Evolutionary conservation across 805 yeast species (phyloP).

Genomic region (Wickerhamomyces bisporus): DNA sequence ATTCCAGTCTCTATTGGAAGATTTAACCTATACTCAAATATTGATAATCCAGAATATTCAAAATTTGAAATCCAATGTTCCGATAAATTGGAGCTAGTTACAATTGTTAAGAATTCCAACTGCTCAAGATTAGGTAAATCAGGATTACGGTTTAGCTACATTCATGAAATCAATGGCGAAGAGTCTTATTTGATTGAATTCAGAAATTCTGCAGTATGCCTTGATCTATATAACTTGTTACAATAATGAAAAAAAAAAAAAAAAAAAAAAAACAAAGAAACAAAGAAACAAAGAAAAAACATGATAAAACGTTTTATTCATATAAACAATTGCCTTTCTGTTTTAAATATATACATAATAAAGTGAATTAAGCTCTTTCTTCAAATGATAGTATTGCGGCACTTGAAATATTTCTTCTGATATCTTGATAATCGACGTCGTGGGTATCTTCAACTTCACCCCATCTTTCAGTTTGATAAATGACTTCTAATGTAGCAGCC

Average conservation of each 20-base stretch:
- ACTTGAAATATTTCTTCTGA: slow-evolving; percentile 74
- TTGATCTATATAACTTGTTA: slow-evolving; percentile 17
- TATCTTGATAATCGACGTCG: slow-evolving; percentile 91
- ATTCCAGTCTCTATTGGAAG: slow-evolving; percentile 21
- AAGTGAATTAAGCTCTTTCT: slow-evolving; percentile 7
- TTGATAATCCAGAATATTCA: slow-evolving; percentile 18
- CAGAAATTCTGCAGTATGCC: slow-evolving; percentile 15
- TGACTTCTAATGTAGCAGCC: slow-evolving; percentile 75
- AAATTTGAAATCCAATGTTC: slow-evolving; percentile 11
- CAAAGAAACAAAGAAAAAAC: background rate
- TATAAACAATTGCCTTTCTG: too few species aligned
- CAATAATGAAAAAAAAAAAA: background rate
- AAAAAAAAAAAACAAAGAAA: background rate
- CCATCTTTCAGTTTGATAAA: slow-evolving; percentile 86
- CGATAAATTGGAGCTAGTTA: slow-evolving; percentile 3
- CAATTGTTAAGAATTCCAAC: slow-evolving; percentile 12
- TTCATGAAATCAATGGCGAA: slow-evolving; percentile 16
- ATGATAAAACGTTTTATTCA: too few species aligned
- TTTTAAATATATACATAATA: too few species aligned
- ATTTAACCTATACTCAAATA: slow-evolving; percentile 16
- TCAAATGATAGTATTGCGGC: slow-evolving; percentile 57
- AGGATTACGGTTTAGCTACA: slow-evolving; percentile 15
- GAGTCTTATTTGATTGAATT: slow-evolving; percentile 20
- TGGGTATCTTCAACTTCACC: slow-evolving; percentile 99
- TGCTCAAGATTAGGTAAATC: slow-evolving; percentile 21